Conservation (phyloP, 225 moss, liverwort and hornwort genomes). For the Sphagnum tenellum region DNA sequence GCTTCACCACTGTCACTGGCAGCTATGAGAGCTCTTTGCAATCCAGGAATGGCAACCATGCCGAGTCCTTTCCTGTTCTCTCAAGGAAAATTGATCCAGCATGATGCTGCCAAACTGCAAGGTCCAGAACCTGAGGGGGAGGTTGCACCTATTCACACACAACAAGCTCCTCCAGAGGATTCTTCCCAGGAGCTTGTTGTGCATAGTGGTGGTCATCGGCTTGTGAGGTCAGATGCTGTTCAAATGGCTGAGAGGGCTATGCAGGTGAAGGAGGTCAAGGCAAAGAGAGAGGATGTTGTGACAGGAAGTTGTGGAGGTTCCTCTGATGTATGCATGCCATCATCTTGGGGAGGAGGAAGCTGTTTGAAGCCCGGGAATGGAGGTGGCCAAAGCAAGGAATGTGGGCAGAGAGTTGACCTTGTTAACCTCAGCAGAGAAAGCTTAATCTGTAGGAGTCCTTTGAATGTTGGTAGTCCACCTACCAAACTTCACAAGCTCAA, state of each 20-base stretch:
- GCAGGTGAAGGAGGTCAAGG: conserved; percentile 52
- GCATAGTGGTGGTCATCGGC: conserved; percentile 13
- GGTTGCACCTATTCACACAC: neutral
- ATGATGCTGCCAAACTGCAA: neutral
- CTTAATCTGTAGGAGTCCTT: no score
- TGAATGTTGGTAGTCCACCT: no score
- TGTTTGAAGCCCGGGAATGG: conserved; percentile 2
- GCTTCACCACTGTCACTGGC: conserved; percentile 45
- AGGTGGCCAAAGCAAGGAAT: no score
- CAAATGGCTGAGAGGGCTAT: conserved; percentile 49
- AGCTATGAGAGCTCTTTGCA: conserved; percentile 36
- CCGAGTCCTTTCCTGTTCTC: conserved; percentile 38
- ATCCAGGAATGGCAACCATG: conserved; percentile 6
- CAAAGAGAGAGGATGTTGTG: conserved; percentile 24
- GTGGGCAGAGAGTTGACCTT: no score
- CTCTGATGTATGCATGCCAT: conserved; percentile 34
- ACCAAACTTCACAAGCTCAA: no score
- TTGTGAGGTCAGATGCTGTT: conserved; percentile 32
- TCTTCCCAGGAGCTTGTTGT: conserved; percentile 11
- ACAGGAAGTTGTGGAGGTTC: conserved; percentile 11
- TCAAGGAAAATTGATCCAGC: conserved; percentile 7
- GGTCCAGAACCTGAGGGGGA: conserved; percentile 1
- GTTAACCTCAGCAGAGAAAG: no score
- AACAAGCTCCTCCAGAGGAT: neutral
- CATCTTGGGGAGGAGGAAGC: conserved; percentile 16